Evolutionary conservation across 345 rosid genomes (phyloP), one percentile per base, ranked within the genome.

Genomic region (Pugionium cornutum): DNA sequence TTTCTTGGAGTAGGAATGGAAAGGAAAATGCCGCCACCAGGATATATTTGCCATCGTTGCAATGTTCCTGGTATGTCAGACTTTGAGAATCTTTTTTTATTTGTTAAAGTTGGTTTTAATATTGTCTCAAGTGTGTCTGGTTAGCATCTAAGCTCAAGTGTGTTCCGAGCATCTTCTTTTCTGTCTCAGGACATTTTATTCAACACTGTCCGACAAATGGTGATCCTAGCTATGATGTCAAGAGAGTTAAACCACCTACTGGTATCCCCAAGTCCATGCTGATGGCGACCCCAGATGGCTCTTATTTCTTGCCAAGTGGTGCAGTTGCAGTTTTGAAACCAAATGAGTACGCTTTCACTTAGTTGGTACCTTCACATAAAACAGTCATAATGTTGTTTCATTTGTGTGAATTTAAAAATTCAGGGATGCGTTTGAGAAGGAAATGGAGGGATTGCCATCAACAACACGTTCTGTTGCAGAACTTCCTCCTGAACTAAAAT

Each of bases 241-340:
- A 83, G 79, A 85, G 95, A 79, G 87, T 85, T 63, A 94, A 82
- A 74, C 97, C 89, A 63, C 96, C 99, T 9, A 94, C 97, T 53
- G 99, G 99, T 34, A 91, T 94, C 52, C 99, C 99, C 9, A 94
- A 91, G 80, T 94, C 99, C 2, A 94, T 94, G 99, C 82, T 91
- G 57, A 83, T 88, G 87, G 81, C 89, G 31, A 86, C 86, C 58
- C 91, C 96, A 41, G 86, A 84, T 71, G 99, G 99, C 53, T 90
- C 97, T 8, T 91, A 85, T 78, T 86, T 96, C 42, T 81, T 94
- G 75, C 96, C 99, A 45, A 84, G 96, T 77, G 99, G 99, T 5
- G 96, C 85, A 8, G 92, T 81, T 80, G 99, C 95, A 51, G 91
- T 87, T 68, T 75, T 90, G 83, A 86, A 72, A 82, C 99, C 99